Base-by-base conservation (phyloP, 2,329 filamentous ascomycete species). In the Microsporum ferrugineum region DNA sequence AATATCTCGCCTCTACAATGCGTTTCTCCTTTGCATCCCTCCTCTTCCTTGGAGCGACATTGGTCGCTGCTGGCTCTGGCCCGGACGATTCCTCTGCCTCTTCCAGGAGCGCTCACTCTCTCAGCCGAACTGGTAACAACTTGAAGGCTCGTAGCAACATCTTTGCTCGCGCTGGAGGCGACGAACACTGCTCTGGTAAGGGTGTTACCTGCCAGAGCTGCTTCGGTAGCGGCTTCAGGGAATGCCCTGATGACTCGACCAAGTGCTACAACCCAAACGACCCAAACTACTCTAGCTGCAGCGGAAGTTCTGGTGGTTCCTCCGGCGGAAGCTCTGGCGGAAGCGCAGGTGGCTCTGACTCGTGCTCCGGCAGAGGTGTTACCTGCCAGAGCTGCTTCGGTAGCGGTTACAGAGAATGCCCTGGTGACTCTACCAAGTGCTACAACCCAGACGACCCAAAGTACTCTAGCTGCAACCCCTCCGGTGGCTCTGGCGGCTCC, bases 351-450 rank as follows among this genome's bases (percentile, higher is more conserved):
- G 17, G 17, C 17, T 23, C 17, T 23, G 17, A 23, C 17, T n/a
- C 14, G 10, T 60, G 58, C 33, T 33, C 31, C 17, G 45, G 47
- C 31, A 38, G 2, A 10, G 12, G 29, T 10, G 58, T 55, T 41
- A 60, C 58, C 58, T 60, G 58, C 27, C 31, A 27, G 34, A 60
- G 58, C 58, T 60, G 58, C 58, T 60, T 60, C 47, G 58, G 58
- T 27, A 47, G 6, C 1, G 49, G 49, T n/a, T 60, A 55, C 27
- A 53, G 23, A 23, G 58, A 60, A 41, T 60, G 58, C 34, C 58
- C 58, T 34, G 58, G 17, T n/a, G 57, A 59, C 5, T 39, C 36
- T 2, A n/a, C 27, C 43, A 45, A 36, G 31, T 59, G 57, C 57
- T 59, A 59, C 57, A 47, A 43, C 41, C 57, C 57, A 10, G 57